Evolutionary conservation across 129 eudicot species (phyloP), one percentile per base, ranked within the genome.

Genomic region (Mikania micrantha): DNA sequence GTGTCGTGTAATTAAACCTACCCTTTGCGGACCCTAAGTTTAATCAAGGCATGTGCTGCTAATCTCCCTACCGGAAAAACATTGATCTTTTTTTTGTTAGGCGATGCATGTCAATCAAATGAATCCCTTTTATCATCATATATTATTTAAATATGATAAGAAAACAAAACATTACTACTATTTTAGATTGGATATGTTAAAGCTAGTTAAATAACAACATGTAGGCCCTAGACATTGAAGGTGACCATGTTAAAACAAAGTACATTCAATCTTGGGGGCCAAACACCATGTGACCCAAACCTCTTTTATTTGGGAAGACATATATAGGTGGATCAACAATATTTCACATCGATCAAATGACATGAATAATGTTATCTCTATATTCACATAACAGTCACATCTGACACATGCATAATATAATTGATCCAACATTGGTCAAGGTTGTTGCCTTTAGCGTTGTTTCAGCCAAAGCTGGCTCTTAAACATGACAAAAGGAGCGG

Each of bases 271-370:
- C 53, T 39, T 59, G 34, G 60, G 66, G 61, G 61, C 61, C 76
- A 60, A 60, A 61, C 19, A 57, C 57, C 75, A 70, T 41, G 75
- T 60, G 77, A 60, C 35, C 60, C 77, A 19, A 60, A 10, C 50
- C 10, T 60, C 60, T 52, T 59, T 44, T 60, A n/a, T 41, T 59
- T 60, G 59, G 68, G 58, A 41, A 36, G 59, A 56, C 65, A 69
- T 69, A 56, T 54, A 69, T 69, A 31, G 27, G 21, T 52, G 13
- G 27, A 69, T 54, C 56, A 69, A 39, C 66, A 38, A 16, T 66
- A 66, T 66, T 66, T 45, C 34, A 52, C 71, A 39, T 66, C 54
- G 9, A 57, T 27, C 40, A 20, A 44, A 66, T 7, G 71, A 66
- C 36, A 25, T 25, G 36, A 39, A 64, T 39, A 64, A 12, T 24